Evolutionary conservation across 257 asterid genomes (phyloP), one percentile per base, ranked within the genome.

Genomic region (Capsicum baccatum): DNA sequence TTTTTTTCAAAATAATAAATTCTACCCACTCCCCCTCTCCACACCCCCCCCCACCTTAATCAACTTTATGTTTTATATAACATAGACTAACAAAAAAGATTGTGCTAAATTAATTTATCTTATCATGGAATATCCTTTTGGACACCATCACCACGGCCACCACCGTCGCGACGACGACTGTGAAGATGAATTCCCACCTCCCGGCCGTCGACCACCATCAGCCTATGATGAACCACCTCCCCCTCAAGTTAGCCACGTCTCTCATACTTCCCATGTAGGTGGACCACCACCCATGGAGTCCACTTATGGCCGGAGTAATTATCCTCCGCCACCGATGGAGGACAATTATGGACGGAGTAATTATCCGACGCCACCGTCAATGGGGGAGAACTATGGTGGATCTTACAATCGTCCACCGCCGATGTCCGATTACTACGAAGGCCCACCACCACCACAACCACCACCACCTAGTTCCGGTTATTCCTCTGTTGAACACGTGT

Each of bases 231-330:
- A 55, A 2, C 76, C 83, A 2, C 89, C 88, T 4, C 92, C 90
- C 2, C 88, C 90, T 6, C 83, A 82, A 35, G 92, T 88, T 63
- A 81, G 83, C 50, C 85, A 76, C 42, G 89, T 84, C 9, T 48
- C 83, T 78, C 92, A 86, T 86, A 76, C 82, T 69, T 87, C 91
- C 50, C 90, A 88, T 58, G 60, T 10, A 57, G 87, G 81, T 50
- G 87, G 81, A 84, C 86, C 83, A 59, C 87, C 64, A 13, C 82
- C 79, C 52, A 76, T n/a, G 64, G 88, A 81, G 17, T 19, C 67
- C 9, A 76, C 2, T 26, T 26, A 26, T 26, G 33, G 33, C 33
- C 33, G 33, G 33, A 26, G 33, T 26, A 26, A 26, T 26, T 26
- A 26, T 26, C 33, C 33, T 26, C 33, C 33, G 33, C 33, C 33